phyloP scores from a whole-genome alignment of 129 eudicot species.

The Artemisia tridentata region DNA sequence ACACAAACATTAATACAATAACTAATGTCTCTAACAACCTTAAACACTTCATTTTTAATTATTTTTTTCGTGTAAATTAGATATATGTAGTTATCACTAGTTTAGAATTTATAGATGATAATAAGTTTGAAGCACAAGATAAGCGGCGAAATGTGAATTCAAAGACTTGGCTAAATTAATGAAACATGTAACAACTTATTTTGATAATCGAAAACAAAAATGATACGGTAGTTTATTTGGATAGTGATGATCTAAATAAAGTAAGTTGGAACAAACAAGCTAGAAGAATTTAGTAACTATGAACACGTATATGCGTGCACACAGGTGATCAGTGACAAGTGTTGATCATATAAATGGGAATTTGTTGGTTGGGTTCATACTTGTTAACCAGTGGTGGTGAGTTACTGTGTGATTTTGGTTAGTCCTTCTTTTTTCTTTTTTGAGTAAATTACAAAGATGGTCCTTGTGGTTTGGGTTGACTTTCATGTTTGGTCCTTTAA shows the following conservation, averaged over 20 bases:
- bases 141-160: constrained; percentile 7
- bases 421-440: too few relatives aligned
- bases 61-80: neutral
- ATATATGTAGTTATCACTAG: neutral
- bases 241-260: constrained; percentile 1
- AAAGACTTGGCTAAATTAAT: neutral
- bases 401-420: neutral
- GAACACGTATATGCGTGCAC: neutral
- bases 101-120: neutral
- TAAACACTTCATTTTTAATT: constrained; percentile 24
- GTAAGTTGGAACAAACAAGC: neutral
- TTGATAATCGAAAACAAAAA: neutral
- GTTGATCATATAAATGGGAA: neutral
- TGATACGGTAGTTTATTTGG: neutral
- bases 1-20: constrained; percentile 18
- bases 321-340: neutral
- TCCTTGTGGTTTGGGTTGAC: too few relatives aligned
- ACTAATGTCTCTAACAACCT: constrained; percentile 14
- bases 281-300: neutral
- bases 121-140: too few relatives aligned
- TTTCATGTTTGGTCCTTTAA: too few relatives aligned
- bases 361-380: neutral
- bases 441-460: too few relatives aligned
- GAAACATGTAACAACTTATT: neutral
- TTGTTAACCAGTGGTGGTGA: neutral